Evolutionary conservation across 768 basidiomycete species (phyloP).

Genomic region (Lactarius psammicola): DNA sequence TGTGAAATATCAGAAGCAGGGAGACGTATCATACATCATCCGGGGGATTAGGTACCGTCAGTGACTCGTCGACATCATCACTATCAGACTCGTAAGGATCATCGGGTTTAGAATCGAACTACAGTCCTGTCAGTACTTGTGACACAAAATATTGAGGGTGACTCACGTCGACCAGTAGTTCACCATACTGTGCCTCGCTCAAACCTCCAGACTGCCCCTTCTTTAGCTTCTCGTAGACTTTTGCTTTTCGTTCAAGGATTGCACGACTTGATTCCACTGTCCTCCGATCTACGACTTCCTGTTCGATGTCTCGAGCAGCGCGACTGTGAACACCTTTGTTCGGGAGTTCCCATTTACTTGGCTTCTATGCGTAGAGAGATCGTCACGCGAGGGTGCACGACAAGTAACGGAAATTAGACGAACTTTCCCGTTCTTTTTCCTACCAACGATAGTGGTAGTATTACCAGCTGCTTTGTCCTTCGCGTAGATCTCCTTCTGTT

Average conservation of each 20-base stretch:
- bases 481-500: slow-evolving; percentile 58
- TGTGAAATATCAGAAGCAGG: slow-evolving; percentile 6
- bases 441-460: slow-evolving; percentile 52
- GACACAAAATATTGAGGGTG: neutral
- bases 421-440: slow-evolving; percentile 72
- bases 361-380: slow-evolving; percentile 50
- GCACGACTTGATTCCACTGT: slow-evolving; percentile 72
- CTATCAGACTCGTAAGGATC: slow-evolving; percentile 64
- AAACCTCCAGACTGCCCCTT: slow-evolving; percentile 79
- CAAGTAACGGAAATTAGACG: slow-evolving; percentile 14
- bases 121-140: slow-evolving; percentile 6
- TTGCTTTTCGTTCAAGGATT: slow-evolving; percentile 71
- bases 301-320: slow-evolving; percentile 64
- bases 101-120: slow-evolving; percentile 66
- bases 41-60: slow-evolving; percentile 52
- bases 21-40: slow-evolving; percentile 41
- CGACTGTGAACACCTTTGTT: slow-evolving; percentile 73
- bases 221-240: slow-evolving; percentile 74
- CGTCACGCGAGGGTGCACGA: neutral
- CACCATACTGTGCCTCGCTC: slow-evolving; percentile 69
- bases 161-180: slow-evolving; percentile 75
- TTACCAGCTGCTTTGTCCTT: slow-evolving; percentile 63
- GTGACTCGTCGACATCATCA: slow-evolving; percentile 78
- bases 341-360: slow-evolving; percentile 69
- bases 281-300: slow-evolving; percentile 64